Evolutionary conservation across 495 filamentous ascomycete genomes (phyloP).

Genomic region (Penicillium dipodomyicola): DNA sequence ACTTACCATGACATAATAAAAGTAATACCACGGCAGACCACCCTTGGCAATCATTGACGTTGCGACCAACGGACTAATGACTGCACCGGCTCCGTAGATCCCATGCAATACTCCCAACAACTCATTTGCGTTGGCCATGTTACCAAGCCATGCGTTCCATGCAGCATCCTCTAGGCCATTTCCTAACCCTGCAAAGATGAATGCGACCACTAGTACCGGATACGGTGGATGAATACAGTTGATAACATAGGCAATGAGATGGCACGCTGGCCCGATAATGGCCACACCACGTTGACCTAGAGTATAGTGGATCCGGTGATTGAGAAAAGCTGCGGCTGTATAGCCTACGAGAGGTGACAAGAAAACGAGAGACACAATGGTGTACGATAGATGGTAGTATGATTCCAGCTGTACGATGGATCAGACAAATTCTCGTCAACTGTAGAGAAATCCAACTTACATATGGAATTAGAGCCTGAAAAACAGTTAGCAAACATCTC

Average conservation of each 20-base stretch:
- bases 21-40: constrained; percentile 53
- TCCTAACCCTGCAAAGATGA: constrained; percentile 60
- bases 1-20: constrained; percentile 62
- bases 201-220: constrained; percentile 56
- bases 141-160: constrained; percentile 66
- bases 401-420: constrained; percentile 48
- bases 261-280: constrained; percentile 59
- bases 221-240: constrained; percentile 59
- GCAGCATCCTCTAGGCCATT: constrained; percentile 61
- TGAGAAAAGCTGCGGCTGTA: constrained; percentile 54
- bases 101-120: constrained; percentile 58
- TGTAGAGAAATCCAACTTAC: constrained; percentile 23
- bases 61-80: constrained; percentile 55
- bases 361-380: constrained; percentile 61
- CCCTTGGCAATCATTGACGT: constrained; percentile 55
- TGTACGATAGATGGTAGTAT: constrained; percentile 58
- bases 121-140: constrained; percentile 61
- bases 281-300: constrained; percentile 76
- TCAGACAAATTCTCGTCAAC: background rate
- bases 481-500: background rate
- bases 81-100: constrained; percentile 57
- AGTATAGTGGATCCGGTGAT: constrained; percentile 54
- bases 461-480: constrained; percentile 61
- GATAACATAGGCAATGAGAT: constrained; percentile 62
- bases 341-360: constrained; percentile 61